These are phyloP conservation scores for Hyphodiscus hymeniophilus DNA, from an alignment of 495 filamentous ascomycete species.

Conservation along the genomic window DNA sequence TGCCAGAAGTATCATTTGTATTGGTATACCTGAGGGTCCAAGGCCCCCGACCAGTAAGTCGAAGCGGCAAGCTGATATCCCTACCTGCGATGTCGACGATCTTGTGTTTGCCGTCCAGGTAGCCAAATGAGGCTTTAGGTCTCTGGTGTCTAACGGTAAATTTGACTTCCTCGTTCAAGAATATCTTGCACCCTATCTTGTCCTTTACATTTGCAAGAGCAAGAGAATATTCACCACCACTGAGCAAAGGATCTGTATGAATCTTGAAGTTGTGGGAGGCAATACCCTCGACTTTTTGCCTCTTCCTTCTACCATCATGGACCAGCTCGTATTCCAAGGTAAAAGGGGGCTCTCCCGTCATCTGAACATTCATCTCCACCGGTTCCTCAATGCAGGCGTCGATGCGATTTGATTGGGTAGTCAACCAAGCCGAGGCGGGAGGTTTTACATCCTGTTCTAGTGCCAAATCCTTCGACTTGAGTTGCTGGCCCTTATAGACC, in stretches of 20 bases:
- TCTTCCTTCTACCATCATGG: conserved; percentile 76
- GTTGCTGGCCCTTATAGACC: conserved; percentile 59
- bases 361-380: conserved; percentile 58
- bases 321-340: conserved; percentile 88
- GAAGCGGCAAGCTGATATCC: conserved; percentile 64
- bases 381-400: conserved; percentile 76
- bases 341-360: conserved; percentile 79
- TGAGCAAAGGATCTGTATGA: conserved; percentile 58
- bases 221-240: conserved; percentile 82
- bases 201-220: conserved; percentile 79
- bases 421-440: conserved; percentile 70
- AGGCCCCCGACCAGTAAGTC: conserved; percentile 72
- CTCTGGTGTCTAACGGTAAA: conserved; percentile 80
- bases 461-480: conserved; percentile 42
- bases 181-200: conserved; percentile 73
- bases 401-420: conserved; percentile 34
- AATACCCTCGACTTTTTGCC: conserved; percentile 56
- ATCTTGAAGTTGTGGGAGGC: conserved; percentile 54
- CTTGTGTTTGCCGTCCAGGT: conserved; percentile 65
- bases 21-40: conserved; percentile 76
- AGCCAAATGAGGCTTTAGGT: conserved; percentile 75
- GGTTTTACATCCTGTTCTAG: conserved; percentile 90
- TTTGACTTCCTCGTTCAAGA: conserved; percentile 69
- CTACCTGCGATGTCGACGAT: conserved; percentile 69
- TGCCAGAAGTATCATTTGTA: conserved; percentile 34